Conservation (phyloP, 78 protist genomes). For the Speleostelium caveatum region DNA sequence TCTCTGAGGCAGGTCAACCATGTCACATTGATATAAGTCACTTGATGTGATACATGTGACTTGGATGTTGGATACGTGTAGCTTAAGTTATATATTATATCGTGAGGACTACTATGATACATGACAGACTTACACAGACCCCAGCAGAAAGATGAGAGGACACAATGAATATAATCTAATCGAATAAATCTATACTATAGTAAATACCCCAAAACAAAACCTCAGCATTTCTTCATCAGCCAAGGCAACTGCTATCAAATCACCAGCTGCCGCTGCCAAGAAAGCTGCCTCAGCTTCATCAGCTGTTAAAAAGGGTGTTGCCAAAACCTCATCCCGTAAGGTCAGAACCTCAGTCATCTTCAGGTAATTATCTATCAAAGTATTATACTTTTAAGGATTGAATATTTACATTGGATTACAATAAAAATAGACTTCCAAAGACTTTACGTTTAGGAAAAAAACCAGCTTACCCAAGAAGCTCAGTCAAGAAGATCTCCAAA, state of each 20-base stretch:
- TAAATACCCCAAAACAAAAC: conserved; percentile 64
- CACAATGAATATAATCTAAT: too few species aligned
- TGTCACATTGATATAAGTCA: too few species aligned
- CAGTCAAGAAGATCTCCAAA: conserved; percentile 77
- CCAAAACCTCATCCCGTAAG: conserved; percentile 70
- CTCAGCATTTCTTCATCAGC: conserved; percentile 11
- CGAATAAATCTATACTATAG: too few species aligned
- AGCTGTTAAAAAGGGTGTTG: conserved; percentile 79
- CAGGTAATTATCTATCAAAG: conserved; percentile 25
- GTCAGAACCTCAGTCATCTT: conserved; percentile 77
- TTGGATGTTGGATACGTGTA: too few species aligned
- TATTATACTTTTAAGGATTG: background rate
- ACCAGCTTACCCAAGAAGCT: conserved; percentile 79
- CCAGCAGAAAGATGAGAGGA: too few species aligned
- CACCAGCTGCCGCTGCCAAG: conserved; percentile 64
- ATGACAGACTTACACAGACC: too few species aligned
- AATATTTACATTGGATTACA: background rate
- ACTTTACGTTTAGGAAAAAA: conserved; percentile 30
- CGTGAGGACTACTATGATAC: too few species aligned
- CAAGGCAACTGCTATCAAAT: conserved; percentile 29
- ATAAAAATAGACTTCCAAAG: conserved; percentile 60
- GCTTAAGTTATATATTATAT: too few species aligned
- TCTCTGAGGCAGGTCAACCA: too few species aligned
- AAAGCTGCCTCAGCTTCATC: conserved; percentile 76
- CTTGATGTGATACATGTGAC: too few species aligned